A percentile compares a stretch with the other conserved stretches of the same genome.
phyloP scores from a whole-genome alignment of 2,329 filamentous ascomycete species.

The Lizonia empirigonia region DNA sequence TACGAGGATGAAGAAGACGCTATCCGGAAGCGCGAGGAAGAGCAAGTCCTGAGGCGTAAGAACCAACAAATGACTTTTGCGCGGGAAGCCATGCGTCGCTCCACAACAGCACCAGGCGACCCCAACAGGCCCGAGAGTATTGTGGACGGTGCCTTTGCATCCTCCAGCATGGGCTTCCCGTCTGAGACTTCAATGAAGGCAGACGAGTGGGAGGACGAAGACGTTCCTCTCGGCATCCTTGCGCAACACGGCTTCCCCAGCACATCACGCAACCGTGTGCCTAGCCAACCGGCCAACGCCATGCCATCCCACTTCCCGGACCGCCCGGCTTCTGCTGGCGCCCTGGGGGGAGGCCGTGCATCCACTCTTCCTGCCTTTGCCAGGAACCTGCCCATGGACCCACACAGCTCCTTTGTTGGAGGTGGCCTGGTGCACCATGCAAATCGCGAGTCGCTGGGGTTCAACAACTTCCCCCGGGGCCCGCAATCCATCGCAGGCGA shows the following conservation, averaged over 20 bases:
- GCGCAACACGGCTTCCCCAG: constrained; percentile 46
- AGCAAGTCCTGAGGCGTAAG: constrained; percentile 40
- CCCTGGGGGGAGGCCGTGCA: constrained; percentile 28
- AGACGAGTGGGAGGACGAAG: constrained; percentile 48
- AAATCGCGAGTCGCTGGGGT: constrained; percentile 46
- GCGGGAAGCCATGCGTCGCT: constrained; percentile 43
- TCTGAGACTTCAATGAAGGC: constrained; percentile 45
- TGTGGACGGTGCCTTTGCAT: constrained; percentile 19
- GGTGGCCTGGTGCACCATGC: constrained; percentile 42
- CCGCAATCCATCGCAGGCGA: constrained; percentile 45
- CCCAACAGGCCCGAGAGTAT: constrained; percentile 25
- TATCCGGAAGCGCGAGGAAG: constrained; percentile 40
- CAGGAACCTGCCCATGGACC: constrained; percentile 44
- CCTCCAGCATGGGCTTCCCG: constrained; percentile 38
- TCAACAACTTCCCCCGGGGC: constrained; percentile 42
- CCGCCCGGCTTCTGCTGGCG: constrained; percentile 43
- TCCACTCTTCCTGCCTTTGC: constrained; percentile 44
- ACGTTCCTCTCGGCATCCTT: constrained; percentile 48
- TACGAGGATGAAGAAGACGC: constrained; percentile 49
- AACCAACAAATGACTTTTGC: constrained; percentile 44
- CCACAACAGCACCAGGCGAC: constrained; percentile 37
- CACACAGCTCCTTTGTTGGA: constrained; percentile 41
- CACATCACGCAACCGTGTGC: constrained; percentile 30
- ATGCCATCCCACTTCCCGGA: constrained; percentile 46
- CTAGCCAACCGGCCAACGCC: constrained; percentile 38